A percentile compares a stretch with the other conserved stretches of the same genome.
Conservation (phyloP, 139 green algal genomes). For the Nannochloris sp. region DNA sequence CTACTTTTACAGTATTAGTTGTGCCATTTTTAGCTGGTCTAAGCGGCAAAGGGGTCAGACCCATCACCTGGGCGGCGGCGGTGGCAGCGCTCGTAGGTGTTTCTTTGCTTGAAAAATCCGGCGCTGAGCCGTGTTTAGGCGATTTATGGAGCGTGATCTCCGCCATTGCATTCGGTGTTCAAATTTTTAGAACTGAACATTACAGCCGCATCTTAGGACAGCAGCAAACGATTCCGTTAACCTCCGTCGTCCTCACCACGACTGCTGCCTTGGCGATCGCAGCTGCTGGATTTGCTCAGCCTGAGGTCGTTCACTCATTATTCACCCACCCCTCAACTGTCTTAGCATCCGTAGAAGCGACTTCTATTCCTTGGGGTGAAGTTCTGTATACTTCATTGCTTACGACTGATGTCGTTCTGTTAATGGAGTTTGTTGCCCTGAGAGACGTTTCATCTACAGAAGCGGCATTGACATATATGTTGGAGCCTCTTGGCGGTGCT, state of each 20-base stretch:
- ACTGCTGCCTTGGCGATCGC: constrained; percentile 19
- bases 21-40: constrained; percentile 70
- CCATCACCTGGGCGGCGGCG: constrained; percentile 49
- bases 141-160: constrained; percentile 57
- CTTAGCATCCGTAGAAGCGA: neutral
- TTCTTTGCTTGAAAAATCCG: constrained; percentile 50
- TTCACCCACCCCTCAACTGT: constrained; percentile 1
- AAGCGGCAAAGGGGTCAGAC: constrained; percentile 43
- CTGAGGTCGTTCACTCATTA: neutral
- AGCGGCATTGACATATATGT: constrained; percentile 59
- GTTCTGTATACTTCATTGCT: constrained; percentile 55
- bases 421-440: constrained; percentile 66
- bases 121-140: constrained; percentile 36
- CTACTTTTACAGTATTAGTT: constrained; percentile 74
- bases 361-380: constrained; percentile 24
- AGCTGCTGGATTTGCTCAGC: constrained; percentile 9
- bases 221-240: constrained; percentile 26
- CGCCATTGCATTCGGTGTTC: constrained; percentile 67
- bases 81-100: constrained; percentile 55
- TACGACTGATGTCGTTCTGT: constrained; percentile 54
- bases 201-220: constrained; percentile 22
- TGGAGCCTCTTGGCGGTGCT: constrained; percentile 57
- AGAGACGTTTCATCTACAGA: constrained; percentile 50
- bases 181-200: constrained; percentile 55
- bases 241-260: constrained; percentile 35